Conservation (phyloP, 495 filamentous ascomycete species). For the Parathielavia hyrcaniae region DNA sequence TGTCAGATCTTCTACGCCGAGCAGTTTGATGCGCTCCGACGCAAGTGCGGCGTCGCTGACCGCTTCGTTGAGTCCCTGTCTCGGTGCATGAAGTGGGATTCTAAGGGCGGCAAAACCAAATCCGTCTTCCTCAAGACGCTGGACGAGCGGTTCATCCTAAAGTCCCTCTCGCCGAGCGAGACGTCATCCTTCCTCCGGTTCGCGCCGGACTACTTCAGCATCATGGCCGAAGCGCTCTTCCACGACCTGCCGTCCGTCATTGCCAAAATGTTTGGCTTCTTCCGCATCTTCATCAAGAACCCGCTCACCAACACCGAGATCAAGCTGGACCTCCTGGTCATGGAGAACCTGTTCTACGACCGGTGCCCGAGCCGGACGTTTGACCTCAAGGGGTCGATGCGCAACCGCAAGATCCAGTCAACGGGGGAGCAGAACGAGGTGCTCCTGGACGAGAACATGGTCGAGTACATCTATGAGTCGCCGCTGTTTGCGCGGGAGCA, state of each 20-base stretch:
- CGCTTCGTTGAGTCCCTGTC: slow-evolving; percentile 93
- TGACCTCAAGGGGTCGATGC: slow-evolving; percentile 97
- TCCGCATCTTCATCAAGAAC: slow-evolving; percentile 94
- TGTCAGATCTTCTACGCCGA: slow-evolving; percentile 98
- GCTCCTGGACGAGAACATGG: slow-evolving; percentile 96
- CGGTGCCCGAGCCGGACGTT: slow-evolving; percentile 87
- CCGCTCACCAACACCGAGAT: slow-evolving; percentile 86
- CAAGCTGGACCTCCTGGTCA: slow-evolving; percentile 87
- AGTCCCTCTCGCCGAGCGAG: slow-evolving; percentile 79
- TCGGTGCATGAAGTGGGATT: slow-evolving; percentile 95
- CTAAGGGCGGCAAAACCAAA: slow-evolving; percentile 95
- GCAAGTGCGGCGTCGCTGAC: slow-evolving; percentile 86
- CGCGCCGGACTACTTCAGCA: slow-evolving; percentile 92
- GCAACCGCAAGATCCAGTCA: slow-evolving; percentile 89
- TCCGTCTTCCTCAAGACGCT: slow-evolving; percentile 97
- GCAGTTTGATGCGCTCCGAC: slow-evolving; percentile 90
- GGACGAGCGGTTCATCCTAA: slow-evolving; percentile 80
- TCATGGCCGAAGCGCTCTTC: slow-evolving; percentile 94
- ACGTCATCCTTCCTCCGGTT: slow-evolving; percentile 91
- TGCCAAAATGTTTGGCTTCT: slow-evolving; percentile 98
- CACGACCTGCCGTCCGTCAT: slow-evolving; percentile 95
- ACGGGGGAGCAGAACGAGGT: slow-evolving; percentile 96
- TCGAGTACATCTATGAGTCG: slow-evolving; percentile 97
- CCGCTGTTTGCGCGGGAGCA: slow-evolving; percentile 92
- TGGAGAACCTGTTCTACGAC: slow-evolving; percentile 99